Conservation (phyloP, 306 rosid genomes). For the Mimosa bimucronata region DNA sequence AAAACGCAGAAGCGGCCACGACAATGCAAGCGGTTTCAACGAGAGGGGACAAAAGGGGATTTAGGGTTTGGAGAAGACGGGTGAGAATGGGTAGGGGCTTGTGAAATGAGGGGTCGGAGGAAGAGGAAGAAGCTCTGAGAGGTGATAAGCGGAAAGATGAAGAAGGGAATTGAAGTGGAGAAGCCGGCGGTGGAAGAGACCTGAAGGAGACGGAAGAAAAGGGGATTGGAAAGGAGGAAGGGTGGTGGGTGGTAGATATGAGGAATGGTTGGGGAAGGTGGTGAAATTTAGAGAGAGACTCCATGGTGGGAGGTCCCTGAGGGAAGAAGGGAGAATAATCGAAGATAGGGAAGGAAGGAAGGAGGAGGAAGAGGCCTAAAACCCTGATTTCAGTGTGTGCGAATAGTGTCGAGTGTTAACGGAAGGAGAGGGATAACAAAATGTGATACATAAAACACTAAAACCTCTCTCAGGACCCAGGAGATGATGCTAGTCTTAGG, state of each 20-base stretch:
- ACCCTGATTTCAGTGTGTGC: slow-evolving; percentile 33
- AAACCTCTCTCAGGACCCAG: neutral
- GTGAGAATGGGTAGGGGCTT: slow-evolving; percentile 27
- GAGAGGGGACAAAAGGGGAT: slow-evolving; percentile 46
- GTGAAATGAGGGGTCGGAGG: slow-evolving; percentile 36
- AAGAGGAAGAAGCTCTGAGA: slow-evolving; percentile 42
- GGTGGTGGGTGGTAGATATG: slow-evolving; percentile 52
- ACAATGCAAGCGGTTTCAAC: slow-evolving; percentile 62
- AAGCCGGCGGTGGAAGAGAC: slow-evolving; percentile 29
- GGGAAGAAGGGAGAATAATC: neutral
- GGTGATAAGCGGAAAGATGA: slow-evolving; percentile 41
- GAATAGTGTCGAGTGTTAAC: too few species aligned
- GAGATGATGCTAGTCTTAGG: too few species aligned
- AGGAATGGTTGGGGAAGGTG: slow-evolving; percentile 50
- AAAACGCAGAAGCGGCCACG: slow-evolving; percentile 72
- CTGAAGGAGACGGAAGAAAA: slow-evolving; percentile 53
- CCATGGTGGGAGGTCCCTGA: slow-evolving; percentile 48
- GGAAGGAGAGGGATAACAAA: neutral
- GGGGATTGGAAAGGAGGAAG: slow-evolving; percentile 46
- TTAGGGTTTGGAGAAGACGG: slow-evolving; percentile 51
- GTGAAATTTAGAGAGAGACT: slow-evolving; percentile 52
- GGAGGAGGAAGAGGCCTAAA: slow-evolving; percentile 25
- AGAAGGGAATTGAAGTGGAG: slow-evolving; percentile 28
- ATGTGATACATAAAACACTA: too few species aligned
- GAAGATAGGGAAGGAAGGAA: neutral